phyloP scores from a whole-genome alignment of 2,329 filamentous ascomycete genomes.

The Penicillium concentricum region DNA sequence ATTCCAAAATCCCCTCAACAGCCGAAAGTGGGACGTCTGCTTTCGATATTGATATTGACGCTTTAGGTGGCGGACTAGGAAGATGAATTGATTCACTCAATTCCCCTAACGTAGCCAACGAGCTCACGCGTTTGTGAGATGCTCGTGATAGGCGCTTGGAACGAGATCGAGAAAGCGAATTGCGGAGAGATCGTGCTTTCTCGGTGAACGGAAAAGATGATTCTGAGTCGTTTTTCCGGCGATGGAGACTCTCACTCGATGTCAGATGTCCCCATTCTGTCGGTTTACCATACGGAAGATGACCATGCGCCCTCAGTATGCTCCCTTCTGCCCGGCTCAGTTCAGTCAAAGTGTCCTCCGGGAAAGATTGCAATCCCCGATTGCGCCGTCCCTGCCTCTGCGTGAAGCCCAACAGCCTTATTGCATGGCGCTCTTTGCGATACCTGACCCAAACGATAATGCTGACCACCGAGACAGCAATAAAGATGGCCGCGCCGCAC shows the following conservation, averaged over 20 bases:
- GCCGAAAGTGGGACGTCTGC: constrained; percentile 36
- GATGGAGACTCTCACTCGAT: constrained; percentile 33
- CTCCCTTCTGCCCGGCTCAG: constrained; percentile 34
- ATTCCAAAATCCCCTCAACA: constrained; percentile 34
- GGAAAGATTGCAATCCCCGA: constrained; percentile 23
- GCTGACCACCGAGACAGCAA: constrained; percentile 32
- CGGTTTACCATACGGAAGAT: constrained; percentile 35
- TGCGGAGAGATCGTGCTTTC: constrained; percentile 32
- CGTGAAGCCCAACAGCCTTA: constrained; percentile 25
- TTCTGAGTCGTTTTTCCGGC: constrained; percentile 21
- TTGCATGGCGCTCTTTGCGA: constrained; percentile 34
- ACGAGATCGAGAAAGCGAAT: constrained; percentile 36
- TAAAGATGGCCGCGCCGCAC: constrained; percentile 33
- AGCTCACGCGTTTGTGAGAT: constrained; percentile 29
- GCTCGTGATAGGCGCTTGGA: constrained; percentile 33
- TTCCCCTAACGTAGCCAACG: constrained; percentile 34
- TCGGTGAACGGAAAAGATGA: constrained; percentile 24
- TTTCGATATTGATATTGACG: constrained; percentile 25
- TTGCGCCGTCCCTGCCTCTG: constrained; percentile 22
- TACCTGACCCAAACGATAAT: constrained; percentile 38
- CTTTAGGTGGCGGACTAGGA: constrained; percentile 17
- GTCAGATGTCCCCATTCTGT: constrained; percentile 36
- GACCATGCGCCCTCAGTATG: constrained; percentile 32
- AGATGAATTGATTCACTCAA: constrained; percentile 31
- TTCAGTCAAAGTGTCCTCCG: constrained; percentile 32